Evolutionary conservation across 805 yeast species (phyloP).

Genomic region (Candida hispaniensis): DNA sequence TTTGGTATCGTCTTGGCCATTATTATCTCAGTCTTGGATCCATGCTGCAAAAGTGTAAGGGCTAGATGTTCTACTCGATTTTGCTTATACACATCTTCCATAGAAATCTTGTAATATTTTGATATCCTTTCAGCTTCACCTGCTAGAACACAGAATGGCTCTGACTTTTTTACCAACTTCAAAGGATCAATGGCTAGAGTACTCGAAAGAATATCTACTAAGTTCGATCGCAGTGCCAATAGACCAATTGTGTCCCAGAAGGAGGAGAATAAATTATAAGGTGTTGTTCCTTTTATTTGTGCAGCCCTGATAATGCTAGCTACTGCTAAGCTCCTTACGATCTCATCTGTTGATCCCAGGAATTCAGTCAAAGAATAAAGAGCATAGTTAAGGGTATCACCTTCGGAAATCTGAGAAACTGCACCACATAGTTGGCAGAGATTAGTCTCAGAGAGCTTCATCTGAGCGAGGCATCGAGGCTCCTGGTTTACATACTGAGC

Average conservation of each 20-base stretch:
- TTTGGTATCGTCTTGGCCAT: too few relatives aligned
- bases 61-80: slow-evolving; percentile 1
- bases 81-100: slow-evolving; percentile 4
- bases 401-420: slow-evolving; percentile 2
- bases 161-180: slow-evolving; percentile 1
- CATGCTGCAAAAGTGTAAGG: slow-evolving; percentile 6
- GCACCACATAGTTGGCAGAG: too few relatives aligned
- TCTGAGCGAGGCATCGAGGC: too few relatives aligned
- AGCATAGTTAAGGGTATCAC: slow-evolving; percentile 3
- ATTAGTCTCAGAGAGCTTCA: too few relatives aligned
- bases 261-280: slow-evolving; percentile 1
- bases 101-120: slow-evolving; percentile 3
- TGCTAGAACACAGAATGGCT: slow-evolving; percentile 5
- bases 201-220: slow-evolving; percentile 4
- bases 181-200: not conserved
- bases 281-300: slow-evolving; percentile 3
- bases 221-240: slow-evolving; percentile 2
- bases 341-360: slow-evolving; percentile 4
- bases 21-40: too few relatives aligned
- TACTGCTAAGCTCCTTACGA: slow-evolving; percentile 8
- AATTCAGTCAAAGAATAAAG: slow-evolving; percentile 5
- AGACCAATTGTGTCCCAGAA: slow-evolving; percentile 14
- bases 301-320: slow-evolving; percentile 9
- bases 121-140: slow-evolving; percentile 1
- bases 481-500: too few relatives aligned